Evolutionary conservation across 2,329 filamentous ascomycete species (phyloP).

Genomic region (Xylariaceae sp.): DNA sequence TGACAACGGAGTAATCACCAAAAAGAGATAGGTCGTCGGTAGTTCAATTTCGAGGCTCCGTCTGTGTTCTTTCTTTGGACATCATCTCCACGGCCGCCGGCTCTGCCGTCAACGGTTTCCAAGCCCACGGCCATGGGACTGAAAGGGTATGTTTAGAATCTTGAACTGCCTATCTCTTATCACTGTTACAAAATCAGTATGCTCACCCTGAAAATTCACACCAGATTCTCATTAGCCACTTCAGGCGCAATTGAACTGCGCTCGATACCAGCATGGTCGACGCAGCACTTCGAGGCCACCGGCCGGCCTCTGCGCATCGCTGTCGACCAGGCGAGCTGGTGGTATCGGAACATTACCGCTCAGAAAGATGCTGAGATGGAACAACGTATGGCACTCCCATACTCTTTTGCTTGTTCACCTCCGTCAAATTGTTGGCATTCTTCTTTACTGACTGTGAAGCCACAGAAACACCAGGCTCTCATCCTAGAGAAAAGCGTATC

Average conservation of each 20-base stretch:
- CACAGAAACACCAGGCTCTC: conserved; percentile 19
- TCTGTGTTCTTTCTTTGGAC: too few species aligned
- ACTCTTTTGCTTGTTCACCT: too few species aligned
- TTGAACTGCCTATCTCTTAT: background rate
- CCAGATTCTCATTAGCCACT: conserved; percentile 17
- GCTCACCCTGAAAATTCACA: conserved; percentile 1
- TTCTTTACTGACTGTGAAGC: too few species aligned
- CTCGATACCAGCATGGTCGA: conserved; percentile 19
- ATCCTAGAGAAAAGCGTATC: conserved; percentile 21
- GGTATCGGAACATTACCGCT: conserved; percentile 18
- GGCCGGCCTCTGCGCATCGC: conserved; percentile 25
- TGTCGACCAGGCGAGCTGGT: conserved; percentile 22
- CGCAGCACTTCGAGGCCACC: conserved; percentile 20
- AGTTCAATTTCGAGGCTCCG: too few species aligned
- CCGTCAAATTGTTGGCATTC: too few species aligned
- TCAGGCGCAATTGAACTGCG: conserved; percentile 12
- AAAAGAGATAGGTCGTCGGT: too few species aligned
- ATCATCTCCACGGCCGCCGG: too few species aligned
- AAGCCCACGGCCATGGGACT: background rate
- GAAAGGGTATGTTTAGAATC: background rate
- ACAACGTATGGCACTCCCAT: conserved; percentile 12
- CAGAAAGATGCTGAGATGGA: conserved; percentile 16
- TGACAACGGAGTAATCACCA: too few species aligned
- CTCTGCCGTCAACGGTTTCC: too few species aligned
- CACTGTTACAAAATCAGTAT: background rate